Conservation (phyloP, 495 filamentous ascomycete genomes). For the Aspergillus saccharolyticus region DNA sequence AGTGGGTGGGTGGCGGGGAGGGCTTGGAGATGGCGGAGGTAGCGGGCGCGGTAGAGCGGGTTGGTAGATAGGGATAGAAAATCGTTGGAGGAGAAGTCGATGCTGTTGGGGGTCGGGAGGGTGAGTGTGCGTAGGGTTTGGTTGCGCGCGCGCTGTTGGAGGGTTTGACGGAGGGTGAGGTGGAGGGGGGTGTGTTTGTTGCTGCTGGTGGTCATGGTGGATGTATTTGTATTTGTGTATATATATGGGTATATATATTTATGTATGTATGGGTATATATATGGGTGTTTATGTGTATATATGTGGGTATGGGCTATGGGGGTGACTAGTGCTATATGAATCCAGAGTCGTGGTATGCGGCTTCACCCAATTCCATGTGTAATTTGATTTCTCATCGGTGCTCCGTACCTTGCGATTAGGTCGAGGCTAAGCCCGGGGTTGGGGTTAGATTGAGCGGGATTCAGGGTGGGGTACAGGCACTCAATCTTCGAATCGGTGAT, state of each 20-base stretch:
- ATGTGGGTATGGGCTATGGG: too few species aligned
- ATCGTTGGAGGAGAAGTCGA: constrained; percentile 47
- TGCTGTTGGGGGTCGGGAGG: constrained; percentile 26
- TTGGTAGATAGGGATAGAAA: constrained; percentile 42
- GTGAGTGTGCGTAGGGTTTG: constrained; percentile 45
- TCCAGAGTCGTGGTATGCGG: too few species aligned
- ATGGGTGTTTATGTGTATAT: background rate
- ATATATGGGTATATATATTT: background rate
- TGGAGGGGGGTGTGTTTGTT: constrained; percentile 33
- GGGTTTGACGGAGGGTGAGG: constrained; percentile 28
- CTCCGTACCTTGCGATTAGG: too few species aligned
- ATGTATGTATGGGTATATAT: background rate
- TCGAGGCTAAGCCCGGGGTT: too few species aligned
- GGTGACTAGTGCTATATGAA: too few species aligned
- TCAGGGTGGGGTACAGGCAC: too few species aligned
- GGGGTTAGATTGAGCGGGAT: too few species aligned
- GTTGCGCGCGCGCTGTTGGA: constrained; percentile 38
- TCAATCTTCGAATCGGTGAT: too few species aligned
- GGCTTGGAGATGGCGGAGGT: constrained; percentile 27
- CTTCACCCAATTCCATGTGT: too few species aligned
- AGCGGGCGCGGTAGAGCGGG: constrained; percentile 25
- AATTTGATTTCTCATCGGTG: background rate
- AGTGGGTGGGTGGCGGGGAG: constrained; percentile 32
- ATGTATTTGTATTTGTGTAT: background rate
- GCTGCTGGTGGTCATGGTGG: constrained; percentile 13